Evolutionary conservation across 2,329 filamentous ascomycete species (phyloP), one percentile per base, ranked within the genome.

Genomic region (Fonsecaea pedrosoi): DNA sequence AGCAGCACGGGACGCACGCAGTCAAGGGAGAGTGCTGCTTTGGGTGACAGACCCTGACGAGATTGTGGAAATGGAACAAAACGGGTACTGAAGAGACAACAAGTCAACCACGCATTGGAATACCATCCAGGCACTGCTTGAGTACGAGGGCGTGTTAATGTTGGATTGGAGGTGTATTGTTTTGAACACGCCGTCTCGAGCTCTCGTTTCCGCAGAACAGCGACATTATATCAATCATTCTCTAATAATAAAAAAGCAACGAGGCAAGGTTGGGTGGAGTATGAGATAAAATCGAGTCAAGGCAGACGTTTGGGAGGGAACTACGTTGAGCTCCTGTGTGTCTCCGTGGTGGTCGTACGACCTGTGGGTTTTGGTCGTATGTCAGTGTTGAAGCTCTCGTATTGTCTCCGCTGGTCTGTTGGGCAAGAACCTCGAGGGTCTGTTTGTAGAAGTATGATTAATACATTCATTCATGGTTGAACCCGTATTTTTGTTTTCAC

Each of bases 11-110:
- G 60, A 67, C 40, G 67, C 69, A 4, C 54, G 45, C 8, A 62
- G 35, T 10, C 57, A 64, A 45, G 69, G 69, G 10, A 64, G 54
- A 57, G 38, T 55, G 56, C n/a, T 71, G 50, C 42, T 62, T 18
- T 71, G 67, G 67, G 63, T 71, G 50, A 68, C 64, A 35, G 66
- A 69, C 38, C 69, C 69, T 4, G 56, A 62, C n/a, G 57, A 65
- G 21, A 66, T 69, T 37, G 30, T 63, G 15, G 66, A 60, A 30
- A 38, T 38, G 18, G 37, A 42, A 55, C 54, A 42, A 48, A 60
- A 48, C n/a, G 42, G 45, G n/a, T 61, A 54, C 30, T 61, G 9
- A 40, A 15, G 6, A 3, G n/a, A 25, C 9, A 60, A 34, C 32
- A 32, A 13, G 32, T 50, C n/a, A 30, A 10, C 10, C 18, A 8